These are phyloP conservation scores for Debaryomyces psychrophilus DNA, from an alignment of 1,139 yeast genomes.

Conservation along the genomic window DNA sequence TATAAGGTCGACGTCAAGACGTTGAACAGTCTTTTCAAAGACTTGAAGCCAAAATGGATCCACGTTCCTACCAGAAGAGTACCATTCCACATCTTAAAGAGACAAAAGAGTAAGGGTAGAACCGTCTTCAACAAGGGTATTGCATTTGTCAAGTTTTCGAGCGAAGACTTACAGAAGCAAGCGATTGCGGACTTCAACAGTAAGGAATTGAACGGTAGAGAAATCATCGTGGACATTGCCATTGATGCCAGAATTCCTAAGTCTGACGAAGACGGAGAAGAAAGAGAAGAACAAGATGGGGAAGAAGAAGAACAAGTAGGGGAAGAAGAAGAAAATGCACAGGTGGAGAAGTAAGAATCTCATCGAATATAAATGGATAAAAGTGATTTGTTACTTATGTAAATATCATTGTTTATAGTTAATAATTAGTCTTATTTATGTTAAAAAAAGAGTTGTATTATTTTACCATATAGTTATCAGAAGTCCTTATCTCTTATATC, in stretches of 20 bases:
- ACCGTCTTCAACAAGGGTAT: constrained; percentile 60
- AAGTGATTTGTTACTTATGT: constrained; percentile 10
- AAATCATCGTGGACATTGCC: constrained; percentile 58
- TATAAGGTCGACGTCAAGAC: constrained; percentile 49
- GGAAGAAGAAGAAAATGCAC: constrained; percentile 4
- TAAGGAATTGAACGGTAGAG: constrained; percentile 54
- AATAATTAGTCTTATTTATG: constrained; percentile 6
- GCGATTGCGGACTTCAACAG: constrained; percentile 59
- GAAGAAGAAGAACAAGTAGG: too few species aligned
- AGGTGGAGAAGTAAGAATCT: constrained; percentile 6
- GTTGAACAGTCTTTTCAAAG: constrained; percentile 48
- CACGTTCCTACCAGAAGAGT: constrained; percentile 57
- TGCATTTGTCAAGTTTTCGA: constrained; percentile 60
- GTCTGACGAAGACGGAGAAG: constrained; percentile 19
- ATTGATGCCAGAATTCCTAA: constrained; percentile 48
- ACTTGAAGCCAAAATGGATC: constrained; percentile 55
- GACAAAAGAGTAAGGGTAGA: constrained; percentile 42
- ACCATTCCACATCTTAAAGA: constrained; percentile 41
- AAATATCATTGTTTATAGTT: constrained; percentile 6
- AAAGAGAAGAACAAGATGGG: constrained; percentile 12
- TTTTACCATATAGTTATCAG: not conserved
- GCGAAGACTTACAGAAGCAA: constrained; percentile 49
- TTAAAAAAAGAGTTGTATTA: not conserved
- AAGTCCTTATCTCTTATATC: not conserved
- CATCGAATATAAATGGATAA: constrained; percentile 9